phyloP scores from a whole-genome alignment of 345 rosid genomes.

The Ailanthus altissimus region DNA sequence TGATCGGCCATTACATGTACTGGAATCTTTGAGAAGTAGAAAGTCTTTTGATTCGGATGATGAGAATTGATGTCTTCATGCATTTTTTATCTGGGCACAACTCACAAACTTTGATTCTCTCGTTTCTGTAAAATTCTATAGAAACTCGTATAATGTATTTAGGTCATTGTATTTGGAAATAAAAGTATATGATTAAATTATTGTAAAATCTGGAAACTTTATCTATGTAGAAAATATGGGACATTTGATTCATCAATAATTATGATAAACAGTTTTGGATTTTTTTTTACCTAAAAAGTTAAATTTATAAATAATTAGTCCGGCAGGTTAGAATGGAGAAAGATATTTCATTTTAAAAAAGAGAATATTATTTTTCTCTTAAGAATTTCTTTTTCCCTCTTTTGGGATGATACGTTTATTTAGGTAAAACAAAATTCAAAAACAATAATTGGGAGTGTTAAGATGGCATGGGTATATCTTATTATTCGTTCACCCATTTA shows the following conservation, averaged over 20 bases:
- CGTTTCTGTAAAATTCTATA: no score
- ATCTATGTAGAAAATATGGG: neutral
- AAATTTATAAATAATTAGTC: no score
- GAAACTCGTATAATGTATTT: neutral
- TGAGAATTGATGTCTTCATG: constrained; percentile 38
- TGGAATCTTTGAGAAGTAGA: constrained; percentile 80
- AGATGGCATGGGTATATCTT: no score
- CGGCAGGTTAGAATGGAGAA: no score
- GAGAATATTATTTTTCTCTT: no score
- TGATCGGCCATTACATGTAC: constrained; percentile 54
- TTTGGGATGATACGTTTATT: no score
- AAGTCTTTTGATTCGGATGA: constrained; percentile 68
- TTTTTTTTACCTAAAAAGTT: neutral
- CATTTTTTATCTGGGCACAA: neutral
- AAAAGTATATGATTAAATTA: neutral
- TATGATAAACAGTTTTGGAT: neutral
- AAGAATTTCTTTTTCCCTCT: no score
- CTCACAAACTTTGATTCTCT: neutral
- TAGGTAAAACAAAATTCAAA: no score
- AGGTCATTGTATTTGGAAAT: neutral
- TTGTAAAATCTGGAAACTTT: neutral
- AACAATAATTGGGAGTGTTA: no score
- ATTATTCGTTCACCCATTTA: no score
- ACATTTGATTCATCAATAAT: neutral
- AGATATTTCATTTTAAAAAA: no score